Percentiles rank a stretch among this genome's conserved stretches.
Conservation (phyloP, 352 stramenopile genomes). For the Globisporangium lucens region DNA sequence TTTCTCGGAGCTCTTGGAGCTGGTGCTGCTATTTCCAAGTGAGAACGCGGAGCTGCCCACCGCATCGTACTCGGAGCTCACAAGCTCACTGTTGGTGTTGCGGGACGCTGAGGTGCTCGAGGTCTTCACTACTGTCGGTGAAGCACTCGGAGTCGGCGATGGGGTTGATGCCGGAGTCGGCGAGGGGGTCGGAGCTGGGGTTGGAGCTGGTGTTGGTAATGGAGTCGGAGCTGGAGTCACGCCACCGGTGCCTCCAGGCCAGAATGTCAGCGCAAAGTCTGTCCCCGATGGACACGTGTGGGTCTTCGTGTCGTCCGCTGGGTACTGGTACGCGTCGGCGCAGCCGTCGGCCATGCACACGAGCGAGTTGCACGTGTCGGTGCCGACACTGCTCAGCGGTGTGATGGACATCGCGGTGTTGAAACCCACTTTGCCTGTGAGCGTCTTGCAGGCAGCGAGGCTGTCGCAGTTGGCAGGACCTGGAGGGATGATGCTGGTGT, state of each 20-base stretch:
- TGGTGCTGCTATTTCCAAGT: slow-evolving; percentile 8
- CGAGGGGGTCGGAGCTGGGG: slow-evolving; percentile 18
- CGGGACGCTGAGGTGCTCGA: slow-evolving; percentile 13
- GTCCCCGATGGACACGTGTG: slow-evolving; percentile 52
- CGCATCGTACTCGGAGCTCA: slow-evolving; percentile 2
- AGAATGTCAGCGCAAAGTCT: slow-evolving; percentile 67
- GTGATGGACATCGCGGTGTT: slow-evolving; percentile 61
- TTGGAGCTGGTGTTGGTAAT: slow-evolving; percentile 18
- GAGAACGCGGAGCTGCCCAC: slow-evolving; percentile 1
- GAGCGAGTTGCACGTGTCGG: slow-evolving; percentile 37
- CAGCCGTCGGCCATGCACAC: slow-evolving; percentile 53
- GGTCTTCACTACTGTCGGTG: slow-evolving; percentile 24
- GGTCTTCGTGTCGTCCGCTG: slow-evolving; percentile 57
- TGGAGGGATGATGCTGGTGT: slow-evolving; percentile 58
- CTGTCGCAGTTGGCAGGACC: slow-evolving; percentile 39
- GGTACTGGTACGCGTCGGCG: slow-evolving; percentile 55
- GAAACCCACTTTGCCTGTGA: slow-evolving; percentile 52
- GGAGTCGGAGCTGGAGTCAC: slow-evolving; percentile 18
- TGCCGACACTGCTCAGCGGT: slow-evolving; percentile 39
- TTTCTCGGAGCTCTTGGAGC: background rate
- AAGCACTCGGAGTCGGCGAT: slow-evolving; percentile 13
- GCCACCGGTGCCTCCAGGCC: slow-evolving; percentile 39
- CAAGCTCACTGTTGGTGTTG: background rate
- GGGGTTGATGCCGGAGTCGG: slow-evolving; percentile 23
- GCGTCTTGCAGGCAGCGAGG: slow-evolving; percentile 36